Evolutionary conservation across 1,284 basidiomycete genomes (phyloP), one percentile per base, ranked within the genome.

Genomic region (Trichosporon asahii): DNA sequence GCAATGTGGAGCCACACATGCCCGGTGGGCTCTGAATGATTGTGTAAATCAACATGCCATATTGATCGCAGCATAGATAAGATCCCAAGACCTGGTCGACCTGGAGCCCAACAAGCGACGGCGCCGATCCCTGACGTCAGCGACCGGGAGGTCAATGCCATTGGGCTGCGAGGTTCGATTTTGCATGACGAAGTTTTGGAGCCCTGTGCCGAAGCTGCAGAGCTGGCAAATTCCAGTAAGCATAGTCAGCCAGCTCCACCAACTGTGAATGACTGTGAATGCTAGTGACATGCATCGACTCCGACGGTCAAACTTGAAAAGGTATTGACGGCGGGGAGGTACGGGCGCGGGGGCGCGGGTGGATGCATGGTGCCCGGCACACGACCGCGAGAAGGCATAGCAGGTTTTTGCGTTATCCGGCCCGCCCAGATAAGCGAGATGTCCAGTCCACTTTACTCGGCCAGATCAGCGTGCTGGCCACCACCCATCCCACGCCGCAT

Each of bases 401-500:
- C 57, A 61, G 29, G 57, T 61, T 61, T 61, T 61, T 23, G 29
- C 57, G 15, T 31, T 61, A 61, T 61, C 29, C 57, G 57, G 11
- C 8, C 57, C 57, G 6, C 57, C 57, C 57, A 2, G 27, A 33
- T 61, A 31, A 31, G 57, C 5, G 27, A 15, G 14, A 21, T 33
- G 27, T 33, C 57, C 27, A 25, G 49, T 53, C 57, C 29, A 31
- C 57, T 31, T 53, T 61, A 61, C 29, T n/a, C 29, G 57, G 27
- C 29, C 29, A 18, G 18, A n/a, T 31, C 27, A n/a, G 27, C 27
- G 27, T 23, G 57, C 57, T 61, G 57, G 57, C 57, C 8, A 61
- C 57, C 57, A 61, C 18, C 57, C 57, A 61, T 61, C 57, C 57
- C 57, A 61, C 57, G 57, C 57, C 29, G 57, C 27, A 61, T 61